Conservation (phyloP, 495 filamentous ascomycete genomes). For the Endocarpon pusillum region DNA sequence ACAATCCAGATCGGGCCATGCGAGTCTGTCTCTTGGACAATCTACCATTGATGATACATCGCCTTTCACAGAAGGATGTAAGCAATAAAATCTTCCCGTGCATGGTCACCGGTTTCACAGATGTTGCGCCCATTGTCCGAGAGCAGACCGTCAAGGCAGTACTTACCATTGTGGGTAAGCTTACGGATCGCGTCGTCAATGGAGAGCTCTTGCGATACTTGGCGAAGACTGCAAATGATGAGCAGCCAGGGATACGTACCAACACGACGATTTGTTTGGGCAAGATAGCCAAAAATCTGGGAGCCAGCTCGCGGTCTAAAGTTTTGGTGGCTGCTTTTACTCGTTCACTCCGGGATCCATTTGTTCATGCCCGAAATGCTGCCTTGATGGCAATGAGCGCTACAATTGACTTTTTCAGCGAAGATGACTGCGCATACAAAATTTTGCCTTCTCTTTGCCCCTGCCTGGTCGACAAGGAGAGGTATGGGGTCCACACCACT, state of each 20-base stretch:
- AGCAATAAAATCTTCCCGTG: conserved; percentile 95
- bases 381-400: conserved; percentile 70
- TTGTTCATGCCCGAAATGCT: conserved; percentile 81
- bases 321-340: conserved; percentile 85
- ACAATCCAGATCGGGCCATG: conserved; percentile 80
- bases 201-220: conserved; percentile 82
- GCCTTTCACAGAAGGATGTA: conserved; percentile 73
- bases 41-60: conserved; percentile 78
- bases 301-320: conserved; percentile 61
- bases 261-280: conserved; percentile 96
- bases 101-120: conserved; percentile 82
- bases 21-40: conserved; percentile 85
- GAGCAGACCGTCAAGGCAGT: conserved; percentile 94
- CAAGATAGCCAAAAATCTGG: conserved; percentile 82
- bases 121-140: conserved; percentile 75
- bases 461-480: conserved; percentile 72
- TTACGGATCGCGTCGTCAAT: conserved; percentile 83
- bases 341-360: conserved; percentile 77
- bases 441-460: conserved; percentile 75
- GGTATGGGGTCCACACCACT: conserved; percentile 23
- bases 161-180: conserved; percentile 64
- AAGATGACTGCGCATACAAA: conserved; percentile 75
- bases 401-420: conserved; percentile 70
- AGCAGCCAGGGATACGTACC: conserved; percentile 91
- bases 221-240: conserved; percentile 92